phyloP scores from a whole-genome alignment of 495 filamentous ascomycete species.

The Podospora pseudoanserina region DNA sequence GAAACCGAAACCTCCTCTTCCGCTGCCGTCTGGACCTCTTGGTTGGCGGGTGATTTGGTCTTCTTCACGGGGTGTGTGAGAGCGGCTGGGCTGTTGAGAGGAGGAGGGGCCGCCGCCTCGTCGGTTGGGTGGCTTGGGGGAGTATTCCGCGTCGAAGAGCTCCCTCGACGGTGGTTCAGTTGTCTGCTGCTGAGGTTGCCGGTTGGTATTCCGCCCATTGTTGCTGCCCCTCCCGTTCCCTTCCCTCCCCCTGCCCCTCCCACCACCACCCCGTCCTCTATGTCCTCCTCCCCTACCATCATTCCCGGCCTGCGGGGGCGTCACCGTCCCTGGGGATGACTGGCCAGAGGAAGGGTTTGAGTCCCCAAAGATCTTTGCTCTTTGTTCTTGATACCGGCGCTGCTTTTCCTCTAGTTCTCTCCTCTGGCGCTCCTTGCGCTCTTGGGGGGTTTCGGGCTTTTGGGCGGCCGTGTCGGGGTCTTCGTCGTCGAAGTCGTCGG shows the following conservation, averaged over 20 bases:
- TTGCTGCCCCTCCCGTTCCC: slow-evolving; percentile 22
- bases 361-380: slow-evolving; percentile 77
- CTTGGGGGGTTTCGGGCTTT: slow-evolving; percentile 62
- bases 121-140: slow-evolving; percentile 56
- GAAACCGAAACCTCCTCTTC: slow-evolving; percentile 67
- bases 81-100: slow-evolving; percentile 39
- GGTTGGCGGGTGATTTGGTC: slow-evolving; percentile 60
- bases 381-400: slow-evolving; percentile 78
- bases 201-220: neutral
- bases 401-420: slow-evolving; percentile 82
- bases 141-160: slow-evolving; percentile 72
- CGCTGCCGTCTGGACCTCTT: slow-evolving; percentile 70
- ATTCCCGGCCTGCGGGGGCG: slow-evolving; percentile 51
- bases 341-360: slow-evolving; percentile 51
- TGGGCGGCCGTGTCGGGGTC: slow-evolving; percentile 58
- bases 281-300: slow-evolving; percentile 35
- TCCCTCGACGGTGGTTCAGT: slow-evolving; percentile 27
- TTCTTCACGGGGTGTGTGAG: slow-evolving; percentile 46
- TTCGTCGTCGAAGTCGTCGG: slow-evolving; percentile 60
- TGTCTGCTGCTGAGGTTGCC: slow-evolving; percentile 28
- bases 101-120: slow-evolving; percentile 51
- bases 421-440: slow-evolving; percentile 68
- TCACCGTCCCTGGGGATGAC: slow-evolving; percentile 52
- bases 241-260: slow-evolving; percentile 25
- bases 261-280: slow-evolving; percentile 21